Evolutionary conservation across 768 basidiomycete species (phyloP), one percentile per base, ranked within the genome.

Genomic region (Rhodotorula sphaerocarpa): DNA sequence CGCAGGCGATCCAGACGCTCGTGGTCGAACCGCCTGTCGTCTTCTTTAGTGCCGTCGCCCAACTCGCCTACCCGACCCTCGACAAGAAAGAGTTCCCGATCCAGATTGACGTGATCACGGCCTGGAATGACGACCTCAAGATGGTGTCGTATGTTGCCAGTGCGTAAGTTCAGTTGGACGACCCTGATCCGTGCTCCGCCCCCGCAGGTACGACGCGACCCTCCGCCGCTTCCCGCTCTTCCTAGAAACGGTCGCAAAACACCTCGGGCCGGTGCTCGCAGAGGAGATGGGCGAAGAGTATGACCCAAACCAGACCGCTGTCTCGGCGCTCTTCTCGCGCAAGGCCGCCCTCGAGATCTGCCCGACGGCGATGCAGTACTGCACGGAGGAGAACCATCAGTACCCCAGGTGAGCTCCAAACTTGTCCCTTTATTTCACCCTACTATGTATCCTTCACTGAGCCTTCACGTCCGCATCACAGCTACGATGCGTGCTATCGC

Each of bases 41-140:
- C 46, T 57, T 39, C 56, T 47, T 36, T 20, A 18, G 12, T 12
- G 45, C 20, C 25, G 20, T 57, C 20, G 2, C 48, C 18, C 20
- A 41, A 11, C 25, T 57, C 46, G 25, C 3, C 14, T 57, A 48
- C 56, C n/a, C n/a, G 2, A 48, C 56, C 27, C 2, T 57, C 36
- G 34, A 48, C 10, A 1, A 16, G 23, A 36, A 21, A 0, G 5
- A 39, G 36, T 10, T 57, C 11, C 56, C 56, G 1, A 25, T 42
- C 31, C 56, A 57, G 46, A 5, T 48, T 16, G 56, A 57, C 36
- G 20, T 57, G 9, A 57, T 20, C 7, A 39, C 45, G 20, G 34
- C 31, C 2, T 57, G 36, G 44, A 57, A 57, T 36, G 46, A 57
- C 36, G 56, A 57, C 46, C 31, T 57, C 7, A 48, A 57, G 46